These are phyloP conservation scores for Pythium sukuiense DNA, from an alignment of 352 stramenopile genomes.

Conservation along the genomic window DNA sequence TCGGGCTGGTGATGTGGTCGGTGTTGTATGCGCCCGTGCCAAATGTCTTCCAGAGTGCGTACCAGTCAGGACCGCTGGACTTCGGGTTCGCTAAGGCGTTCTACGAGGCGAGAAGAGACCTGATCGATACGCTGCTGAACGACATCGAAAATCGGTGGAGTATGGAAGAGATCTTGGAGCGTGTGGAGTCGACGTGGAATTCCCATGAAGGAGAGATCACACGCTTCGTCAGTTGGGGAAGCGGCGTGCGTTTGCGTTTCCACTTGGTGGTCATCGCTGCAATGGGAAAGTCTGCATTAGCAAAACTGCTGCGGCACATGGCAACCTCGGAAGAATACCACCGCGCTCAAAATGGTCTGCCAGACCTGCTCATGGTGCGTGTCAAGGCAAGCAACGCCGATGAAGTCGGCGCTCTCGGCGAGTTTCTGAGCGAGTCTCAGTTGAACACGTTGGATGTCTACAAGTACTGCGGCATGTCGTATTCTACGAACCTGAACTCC, in stretches of 20 bases:
- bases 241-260: conserved; percentile 40
- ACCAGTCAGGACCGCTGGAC: conserved; percentile 67
- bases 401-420: conserved; percentile 10
- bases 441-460: conserved; percentile 32
- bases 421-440: conserved; percentile 12
- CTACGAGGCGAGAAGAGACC: conserved; percentile 36
- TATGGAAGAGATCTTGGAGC: conserved; percentile 42
- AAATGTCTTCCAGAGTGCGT: conserved; percentile 88
- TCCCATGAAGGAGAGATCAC: conserved; percentile 53
- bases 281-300: conserved; percentile 42
- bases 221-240: conserved; percentile 66
- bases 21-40: conserved; percentile 75
- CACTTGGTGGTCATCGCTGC: conserved; percentile 53
- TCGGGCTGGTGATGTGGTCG: conserved; percentile 90
- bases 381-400: conserved; percentile 15
- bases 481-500: conserved; percentile 45
- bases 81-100: conserved; percentile 68
- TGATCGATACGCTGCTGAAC: conserved; percentile 49
- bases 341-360: conserved; percentile 69
- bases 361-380: conserved; percentile 62
- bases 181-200: conserved; percentile 39
- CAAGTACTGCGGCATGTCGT: conserved; percentile 55
- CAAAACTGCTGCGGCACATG: conserved; percentile 62
- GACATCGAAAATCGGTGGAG: conserved; percentile 44
- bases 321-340: conserved; percentile 67